Conservation (phyloP, 345 rosid species). For the Syzygium oleosum region DNA sequence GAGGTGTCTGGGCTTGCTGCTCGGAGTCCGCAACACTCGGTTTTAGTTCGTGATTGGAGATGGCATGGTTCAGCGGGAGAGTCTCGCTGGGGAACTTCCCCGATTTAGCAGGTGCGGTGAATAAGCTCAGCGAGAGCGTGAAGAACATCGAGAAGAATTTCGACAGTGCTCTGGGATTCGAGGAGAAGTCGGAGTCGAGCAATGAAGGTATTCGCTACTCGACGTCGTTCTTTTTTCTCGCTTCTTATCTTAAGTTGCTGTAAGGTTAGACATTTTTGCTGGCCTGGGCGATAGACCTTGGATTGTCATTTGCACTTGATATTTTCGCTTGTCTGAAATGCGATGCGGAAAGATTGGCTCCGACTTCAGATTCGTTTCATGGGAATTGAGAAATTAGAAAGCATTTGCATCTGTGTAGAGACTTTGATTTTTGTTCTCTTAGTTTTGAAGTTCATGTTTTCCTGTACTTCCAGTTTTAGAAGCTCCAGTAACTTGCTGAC, state of each 20-base stretch:
- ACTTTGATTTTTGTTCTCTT: background rate
- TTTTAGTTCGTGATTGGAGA: conserved; percentile 6
- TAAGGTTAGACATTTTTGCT: background rate
- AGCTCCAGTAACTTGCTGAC: background rate
- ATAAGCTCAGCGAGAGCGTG: conserved; percentile 97
- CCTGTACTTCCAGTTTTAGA: background rate
- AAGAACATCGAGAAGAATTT: conserved; percentile 99
- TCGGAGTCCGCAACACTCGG: background rate
- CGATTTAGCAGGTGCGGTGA: conserved; percentile 97
- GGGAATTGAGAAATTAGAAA: background rate
- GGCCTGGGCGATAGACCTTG: background rate
- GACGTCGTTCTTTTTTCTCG: background rate
- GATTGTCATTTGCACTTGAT: background rate
- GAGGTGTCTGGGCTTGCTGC: background rate
- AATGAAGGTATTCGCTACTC: conserved; percentile 45
- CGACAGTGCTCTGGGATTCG: conserved; percentile 90
- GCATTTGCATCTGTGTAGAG: background rate
- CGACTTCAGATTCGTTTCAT: background rate
- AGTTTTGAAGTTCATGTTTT: background rate
- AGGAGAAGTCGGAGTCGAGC: conserved; percentile 62
- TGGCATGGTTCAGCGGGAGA: conserved; percentile 99
- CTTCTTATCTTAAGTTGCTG: background rate
- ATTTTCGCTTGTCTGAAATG: background rate
- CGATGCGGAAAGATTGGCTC: background rate
- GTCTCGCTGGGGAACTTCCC: conserved; percentile 84